Percentiles rank a stretch among this genome's conserved stretches.
These are phyloP conservation scores for Mycosphaerelloides madeirae DNA, from an alignment of 2,329 filamentous ascomycete genomes.

Conservation along the genomic window DNA sequence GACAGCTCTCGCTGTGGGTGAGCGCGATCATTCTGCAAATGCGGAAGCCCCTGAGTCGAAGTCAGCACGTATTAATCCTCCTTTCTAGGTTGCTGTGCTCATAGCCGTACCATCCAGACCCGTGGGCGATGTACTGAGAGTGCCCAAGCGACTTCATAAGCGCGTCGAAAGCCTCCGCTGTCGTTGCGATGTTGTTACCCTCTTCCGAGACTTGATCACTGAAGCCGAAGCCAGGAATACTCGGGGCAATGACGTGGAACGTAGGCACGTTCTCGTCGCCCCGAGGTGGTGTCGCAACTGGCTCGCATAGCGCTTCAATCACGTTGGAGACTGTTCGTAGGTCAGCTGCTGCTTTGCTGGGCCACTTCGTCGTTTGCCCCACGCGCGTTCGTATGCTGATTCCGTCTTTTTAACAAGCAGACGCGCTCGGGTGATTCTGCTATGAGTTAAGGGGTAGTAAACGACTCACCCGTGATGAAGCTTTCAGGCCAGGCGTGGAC, in stretches of 20 bases:
- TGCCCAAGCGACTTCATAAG: conserved; percentile 61
- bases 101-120: conserved; percentile 45
- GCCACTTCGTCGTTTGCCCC: no score
- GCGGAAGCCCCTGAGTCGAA: conserved; percentile 38
- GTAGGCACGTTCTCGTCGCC: conserved; percentile 36
- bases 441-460: no score
- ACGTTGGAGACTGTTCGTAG: conserved; percentile 45
- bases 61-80: background rate
- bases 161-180: conserved; percentile 52
- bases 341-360: no score
- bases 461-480: conserved; percentile 46
- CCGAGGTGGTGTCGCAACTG: conserved; percentile 39
- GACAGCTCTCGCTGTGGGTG: conserved; percentile 47
- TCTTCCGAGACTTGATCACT: conserved; percentile 56
- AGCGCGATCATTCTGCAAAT: conserved; percentile 46
- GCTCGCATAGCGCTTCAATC: conserved; percentile 52
- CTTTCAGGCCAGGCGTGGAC: conserved; percentile 62
- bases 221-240: conserved; percentile 62
- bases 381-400: no score
- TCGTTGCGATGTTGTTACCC: conserved; percentile 47
- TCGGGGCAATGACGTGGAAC: conserved; percentile 64
- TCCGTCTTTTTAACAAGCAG: no score
- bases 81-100: background rate
- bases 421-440: no score
- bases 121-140: conserved; percentile 53